Percentiles rank a stretch among this genome's conserved stretches.
Conservation (phyloP, 352 stramenopile species). For the Globisporangium apiculatum region DNA sequence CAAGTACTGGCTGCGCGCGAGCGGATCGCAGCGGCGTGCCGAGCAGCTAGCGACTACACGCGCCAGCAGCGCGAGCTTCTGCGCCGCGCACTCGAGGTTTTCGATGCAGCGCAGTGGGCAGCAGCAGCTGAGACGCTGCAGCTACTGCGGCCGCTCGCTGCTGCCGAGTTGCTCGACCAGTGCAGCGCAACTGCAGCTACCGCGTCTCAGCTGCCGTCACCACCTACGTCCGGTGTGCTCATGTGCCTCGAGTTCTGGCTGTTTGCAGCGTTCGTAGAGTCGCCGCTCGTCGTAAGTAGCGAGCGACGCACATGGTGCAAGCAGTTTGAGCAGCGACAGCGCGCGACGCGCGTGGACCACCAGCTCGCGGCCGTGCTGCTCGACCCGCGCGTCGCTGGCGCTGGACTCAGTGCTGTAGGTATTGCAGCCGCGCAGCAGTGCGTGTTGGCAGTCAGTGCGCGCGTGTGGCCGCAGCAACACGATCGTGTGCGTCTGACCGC, state of each 20-base stretch:
- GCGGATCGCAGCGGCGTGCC: neutral
- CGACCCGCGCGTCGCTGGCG: conserved; percentile 11
- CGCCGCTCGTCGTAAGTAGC: neutral
- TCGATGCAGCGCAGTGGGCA: conserved; percentile 3
- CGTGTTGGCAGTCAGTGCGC: conserved; percentile 1
- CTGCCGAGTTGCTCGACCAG: conserved; percentile 2
- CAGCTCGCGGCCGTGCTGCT: conserved; percentile 13
- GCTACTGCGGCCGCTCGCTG: conserved; percentile 5
- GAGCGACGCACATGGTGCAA: conserved; percentile 1
- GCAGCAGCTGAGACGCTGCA: conserved; percentile 1
- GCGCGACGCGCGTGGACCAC: conserved; percentile 3
- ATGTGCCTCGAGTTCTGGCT: conserved; percentile 14
- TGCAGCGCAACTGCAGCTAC: neutral
- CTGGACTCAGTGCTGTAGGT: conserved; percentile 7
- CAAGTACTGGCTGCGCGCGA: conserved; percentile 4
- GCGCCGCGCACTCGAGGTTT: neutral
- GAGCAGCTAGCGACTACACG: no score
- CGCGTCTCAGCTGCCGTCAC: neutral
- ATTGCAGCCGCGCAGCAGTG: conserved; percentile 1
- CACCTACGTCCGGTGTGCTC: conserved; percentile 5
- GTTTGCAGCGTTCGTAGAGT: neutral
- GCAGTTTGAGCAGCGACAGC: conserved; percentile 2
- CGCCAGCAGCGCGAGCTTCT: no score
- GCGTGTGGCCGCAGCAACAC: neutral
- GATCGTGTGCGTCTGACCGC: neutral